Conservation (phyloP, 2,329 filamentous ascomycete species). For the Phialophora tarda region DNA sequence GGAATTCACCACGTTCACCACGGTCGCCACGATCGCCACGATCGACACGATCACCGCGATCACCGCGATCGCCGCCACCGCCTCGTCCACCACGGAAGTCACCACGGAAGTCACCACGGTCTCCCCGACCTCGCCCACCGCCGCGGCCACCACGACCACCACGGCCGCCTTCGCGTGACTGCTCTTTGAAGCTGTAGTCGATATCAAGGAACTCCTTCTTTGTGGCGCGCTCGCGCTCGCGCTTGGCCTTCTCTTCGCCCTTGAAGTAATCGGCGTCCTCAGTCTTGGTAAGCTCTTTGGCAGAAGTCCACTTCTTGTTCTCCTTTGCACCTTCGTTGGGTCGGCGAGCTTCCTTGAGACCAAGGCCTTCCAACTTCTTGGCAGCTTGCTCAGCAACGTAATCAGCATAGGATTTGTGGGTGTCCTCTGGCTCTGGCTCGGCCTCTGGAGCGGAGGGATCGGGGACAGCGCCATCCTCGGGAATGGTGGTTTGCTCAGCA, state of each 20-base stretch:
- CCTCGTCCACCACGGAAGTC: slow-evolving; percentile 50
- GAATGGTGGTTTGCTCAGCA: slow-evolving; percentile 32
- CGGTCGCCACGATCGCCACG: slow-evolving; percentile 37
- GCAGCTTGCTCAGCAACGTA: slow-evolving; percentile 79
- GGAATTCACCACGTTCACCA: slow-evolving; percentile 43
- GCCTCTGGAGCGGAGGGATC: slow-evolving; percentile 13
- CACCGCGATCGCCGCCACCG: slow-evolving; percentile 36
- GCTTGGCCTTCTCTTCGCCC: slow-evolving; percentile 75
- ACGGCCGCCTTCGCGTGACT: slow-evolving; percentile 60
- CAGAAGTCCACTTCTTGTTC: slow-evolving; percentile 65
- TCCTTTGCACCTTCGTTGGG: slow-evolving; percentile 88
- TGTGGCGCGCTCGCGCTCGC: slow-evolving; percentile 82
- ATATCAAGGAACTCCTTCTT: slow-evolving; percentile 89
- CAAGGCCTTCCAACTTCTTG: slow-evolving; percentile 73
- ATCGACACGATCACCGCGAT: slow-evolving; percentile 45
- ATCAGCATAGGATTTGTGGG: slow-evolving; percentile 85
- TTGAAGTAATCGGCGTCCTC: slow-evolving; percentile 77
- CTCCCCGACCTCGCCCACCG: slow-evolving; percentile 45
- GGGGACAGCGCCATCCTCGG: slow-evolving; percentile 39
- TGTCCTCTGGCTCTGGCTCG: slow-evolving; percentile 70
- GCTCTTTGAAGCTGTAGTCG: slow-evolving; percentile 80
- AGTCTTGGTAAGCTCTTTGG: slow-evolving; percentile 55
- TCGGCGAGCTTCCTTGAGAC: slow-evolving; percentile 76
- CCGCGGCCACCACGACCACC: slow-evolving; percentile 56
- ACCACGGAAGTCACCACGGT: slow-evolving; percentile 46